Percentiles rank a stretch among this genome's conserved stretches.
Evolutionary conservation across 1,284 basidiomycete genomes (phyloP).

Genomic region (Thelephora terrestris): DNA sequence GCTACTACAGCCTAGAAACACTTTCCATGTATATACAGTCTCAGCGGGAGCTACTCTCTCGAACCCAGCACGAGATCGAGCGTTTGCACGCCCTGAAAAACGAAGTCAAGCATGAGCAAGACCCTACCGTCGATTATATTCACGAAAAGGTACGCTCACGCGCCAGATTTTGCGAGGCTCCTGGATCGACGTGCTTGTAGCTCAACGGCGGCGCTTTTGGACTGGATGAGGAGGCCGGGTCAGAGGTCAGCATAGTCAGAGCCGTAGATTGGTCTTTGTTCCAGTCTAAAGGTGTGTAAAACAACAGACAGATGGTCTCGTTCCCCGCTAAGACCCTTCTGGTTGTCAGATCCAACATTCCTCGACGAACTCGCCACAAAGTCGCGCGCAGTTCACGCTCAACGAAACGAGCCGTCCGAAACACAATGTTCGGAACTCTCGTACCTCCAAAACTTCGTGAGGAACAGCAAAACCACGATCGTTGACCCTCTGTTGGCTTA

Average conservation of each 20-base stretch:
- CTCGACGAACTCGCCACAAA: constrained; percentile 34
- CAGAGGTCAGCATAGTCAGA: constrained; percentile 28
- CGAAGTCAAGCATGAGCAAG: constrained; percentile 24
- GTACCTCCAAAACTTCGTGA: constrained; percentile 52
- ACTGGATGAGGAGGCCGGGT: constrained; percentile 33
- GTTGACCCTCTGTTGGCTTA: constrained; percentile 50
- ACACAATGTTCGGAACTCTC: constrained; percentile 40
- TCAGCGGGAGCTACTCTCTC: constrained; percentile 45
- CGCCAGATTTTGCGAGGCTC: background rate
- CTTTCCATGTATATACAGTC: constrained; percentile 53
- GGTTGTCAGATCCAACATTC: constrained; percentile 28
- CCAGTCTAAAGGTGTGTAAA: constrained; percentile 31
- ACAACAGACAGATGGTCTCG: background rate
- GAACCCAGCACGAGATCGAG: constrained; percentile 51
- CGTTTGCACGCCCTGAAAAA: constrained; percentile 35
- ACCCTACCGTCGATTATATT: constrained; percentile 21
- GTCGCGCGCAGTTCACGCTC: constrained; percentile 25
- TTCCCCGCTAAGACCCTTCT: background rate
- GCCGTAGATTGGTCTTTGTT: constrained; percentile 45
- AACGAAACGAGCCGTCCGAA: constrained; percentile 27
- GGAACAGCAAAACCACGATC: constrained; percentile 37
- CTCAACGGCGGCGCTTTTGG: constrained; percentile 30
- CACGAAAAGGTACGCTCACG: constrained; percentile 23
- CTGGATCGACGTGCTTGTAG: constrained; percentile 13
- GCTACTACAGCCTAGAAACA: constrained; percentile 44